Base-by-base conservation (phyloP, 2,329 filamentous ascomycete genomes). In the Xylariaceae sp. region DNA sequence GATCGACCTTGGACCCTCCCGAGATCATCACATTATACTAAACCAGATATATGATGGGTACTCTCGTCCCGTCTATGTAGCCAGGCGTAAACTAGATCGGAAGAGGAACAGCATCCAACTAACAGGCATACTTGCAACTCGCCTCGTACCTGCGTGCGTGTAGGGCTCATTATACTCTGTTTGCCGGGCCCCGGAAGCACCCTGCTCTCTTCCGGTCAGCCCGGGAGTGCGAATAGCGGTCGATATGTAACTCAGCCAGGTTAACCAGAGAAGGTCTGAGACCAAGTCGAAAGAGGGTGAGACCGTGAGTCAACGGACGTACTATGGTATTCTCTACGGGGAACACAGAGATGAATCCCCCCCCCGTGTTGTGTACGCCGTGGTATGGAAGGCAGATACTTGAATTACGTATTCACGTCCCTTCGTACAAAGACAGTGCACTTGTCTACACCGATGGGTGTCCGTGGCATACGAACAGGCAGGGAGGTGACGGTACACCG, bases 191-290 rank as follows among this genome's bases (percentile, higher is more conserved):
- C 41, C 11, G 41, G 61, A 60, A 58, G 59, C 58, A 51, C 15
- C 52, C 57, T 60, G 55, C 35, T 51, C 17, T 48, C 23, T 60
- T 51, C 60, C 58, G 55, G 57, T 51, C 53, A 53, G 35, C 51
- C 60, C 18, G 48, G 44, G 41, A 45, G 41, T 45, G 41, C 6
- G 10, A 45, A 45, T 45, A 45, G 41, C 10, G 10, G 41, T 10
- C 37, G 13, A 41, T 41, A 30, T 30, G 23, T 30, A 30, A 30
- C 23, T 30, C 23, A 30, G 23, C 23, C 23, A 30, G 37, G 11
- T 10, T 8, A 41, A 13, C 4, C 37, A 41, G 11, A 4, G 37
- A 13, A 41, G 23, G 37, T 41, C 37, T 41, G 11, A 41, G 37
- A 41, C 37, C 11, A 6, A 45, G 5, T 13, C n/a, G 10, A 45